Evolutionary conservation across 2,329 filamentous ascomycete species (phyloP).

Genomic region (Cladorrhinum sp.): DNA sequence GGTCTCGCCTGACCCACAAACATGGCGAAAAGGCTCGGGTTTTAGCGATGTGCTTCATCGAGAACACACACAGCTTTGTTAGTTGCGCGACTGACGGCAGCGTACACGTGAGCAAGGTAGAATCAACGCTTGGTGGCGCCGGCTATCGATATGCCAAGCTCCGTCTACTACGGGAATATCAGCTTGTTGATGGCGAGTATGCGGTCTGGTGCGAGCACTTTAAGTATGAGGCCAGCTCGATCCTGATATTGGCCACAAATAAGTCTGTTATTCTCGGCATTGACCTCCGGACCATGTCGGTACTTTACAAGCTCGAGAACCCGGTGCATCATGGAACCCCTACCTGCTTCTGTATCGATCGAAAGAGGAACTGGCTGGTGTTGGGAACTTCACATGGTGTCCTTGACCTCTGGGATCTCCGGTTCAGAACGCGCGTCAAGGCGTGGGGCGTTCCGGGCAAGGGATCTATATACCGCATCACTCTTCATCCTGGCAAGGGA

Average conservation of each 20-base stretch:
- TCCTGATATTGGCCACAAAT: slow-evolving; percentile 82
- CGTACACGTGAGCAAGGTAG: slow-evolving; percentile 84
- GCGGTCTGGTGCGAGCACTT: slow-evolving; percentile 93
- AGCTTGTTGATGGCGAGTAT: slow-evolving; percentile 69
- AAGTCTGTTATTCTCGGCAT: slow-evolving; percentile 78
- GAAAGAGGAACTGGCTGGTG: slow-evolving; percentile 83
- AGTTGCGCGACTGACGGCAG: slow-evolving; percentile 88
- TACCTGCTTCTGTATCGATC: slow-evolving; percentile 86
- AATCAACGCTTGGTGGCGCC: slow-evolving; percentile 44
- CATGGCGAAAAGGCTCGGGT: slow-evolving; percentile 71
- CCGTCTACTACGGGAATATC: slow-evolving; percentile 72
- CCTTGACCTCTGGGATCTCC: slow-evolving; percentile 90
- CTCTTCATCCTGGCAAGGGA: slow-evolving; percentile 73
- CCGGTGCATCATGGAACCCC: slow-evolving; percentile 88
- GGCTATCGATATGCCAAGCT: slow-evolving; percentile 76
- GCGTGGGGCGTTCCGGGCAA: slow-evolving; percentile 85
- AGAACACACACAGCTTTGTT: slow-evolving; percentile 90
- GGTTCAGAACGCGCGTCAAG: slow-evolving; percentile 85
- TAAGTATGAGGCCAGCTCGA: slow-evolving; percentile 75
- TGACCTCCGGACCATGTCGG: slow-evolving; percentile 81
- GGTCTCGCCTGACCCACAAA: slow-evolving; percentile 80
- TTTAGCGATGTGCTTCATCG: slow-evolving; percentile 82
- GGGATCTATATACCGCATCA: slow-evolving; percentile 73
- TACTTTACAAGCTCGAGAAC: slow-evolving; percentile 78
- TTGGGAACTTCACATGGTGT: slow-evolving; percentile 91